Conservation (phyloP, 2,329 filamentous ascomycete genomes). For the Sclerotinia spermophila region DNA sequence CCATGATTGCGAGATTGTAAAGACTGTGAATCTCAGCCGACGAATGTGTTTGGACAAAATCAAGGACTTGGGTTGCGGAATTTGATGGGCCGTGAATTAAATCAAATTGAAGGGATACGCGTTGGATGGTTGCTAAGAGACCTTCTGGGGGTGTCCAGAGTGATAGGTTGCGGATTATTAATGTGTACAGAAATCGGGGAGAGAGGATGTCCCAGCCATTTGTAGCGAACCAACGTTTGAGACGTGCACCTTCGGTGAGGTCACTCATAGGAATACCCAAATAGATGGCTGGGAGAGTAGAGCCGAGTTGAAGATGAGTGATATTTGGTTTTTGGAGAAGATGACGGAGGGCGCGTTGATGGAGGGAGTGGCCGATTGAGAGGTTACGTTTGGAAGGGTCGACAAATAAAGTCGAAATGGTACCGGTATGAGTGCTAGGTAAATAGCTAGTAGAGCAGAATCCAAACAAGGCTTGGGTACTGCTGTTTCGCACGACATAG, state of each 20-base stretch:
- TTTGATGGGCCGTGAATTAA: constrained; percentile 62
- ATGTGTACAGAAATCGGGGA: constrained; percentile 59
- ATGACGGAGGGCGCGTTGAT: constrained; percentile 76
- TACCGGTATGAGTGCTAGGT: constrained; percentile 50
- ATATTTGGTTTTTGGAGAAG: constrained; percentile 59
- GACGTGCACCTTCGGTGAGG: constrained; percentile 45
- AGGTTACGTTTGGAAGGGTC: constrained; percentile 82
- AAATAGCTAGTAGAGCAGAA: constrained; percentile 88
- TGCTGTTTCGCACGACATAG: constrained; percentile 91
- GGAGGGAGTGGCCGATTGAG: constrained; percentile 85
- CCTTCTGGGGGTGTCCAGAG: constrained; percentile 61
- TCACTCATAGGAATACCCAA: constrained; percentile 71
- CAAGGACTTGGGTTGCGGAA: constrained; percentile 52
- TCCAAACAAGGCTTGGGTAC: constrained; percentile 83
- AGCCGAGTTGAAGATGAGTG: constrained; percentile 67
- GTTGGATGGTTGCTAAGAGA: constrained; percentile 54
- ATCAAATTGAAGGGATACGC: constrained; percentile 55
- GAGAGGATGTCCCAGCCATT: constrained; percentile 78
- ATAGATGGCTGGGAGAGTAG: constrained; percentile 78
- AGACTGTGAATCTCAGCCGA: constrained; percentile 60
- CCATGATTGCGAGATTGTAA: constrained; percentile 61
- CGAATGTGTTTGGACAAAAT: constrained; percentile 54
- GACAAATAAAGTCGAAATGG: constrained; percentile 83
- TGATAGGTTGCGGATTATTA: constrained; percentile 57
- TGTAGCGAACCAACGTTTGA: constrained; percentile 79